These are phyloP conservation scores for Diaporthe humulicola DNA, from an alignment of 2,329 filamentous ascomycete genomes.

Conservation along the genomic window DNA sequence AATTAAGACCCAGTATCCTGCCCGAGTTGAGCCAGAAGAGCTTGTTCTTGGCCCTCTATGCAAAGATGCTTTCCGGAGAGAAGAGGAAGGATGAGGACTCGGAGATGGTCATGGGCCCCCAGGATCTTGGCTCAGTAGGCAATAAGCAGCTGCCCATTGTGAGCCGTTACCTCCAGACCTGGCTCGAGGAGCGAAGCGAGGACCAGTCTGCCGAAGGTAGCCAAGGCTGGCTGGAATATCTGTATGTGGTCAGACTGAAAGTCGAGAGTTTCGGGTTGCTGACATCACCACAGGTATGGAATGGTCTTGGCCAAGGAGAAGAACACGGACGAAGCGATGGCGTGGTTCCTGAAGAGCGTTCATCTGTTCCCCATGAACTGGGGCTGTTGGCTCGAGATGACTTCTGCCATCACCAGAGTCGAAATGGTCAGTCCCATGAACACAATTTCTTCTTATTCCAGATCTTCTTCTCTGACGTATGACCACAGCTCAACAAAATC, in stretches of 20 bases:
- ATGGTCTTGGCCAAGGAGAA: constrained; percentile 92
- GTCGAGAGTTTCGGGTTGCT: neutral
- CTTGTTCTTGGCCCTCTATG: constrained; percentile 91
- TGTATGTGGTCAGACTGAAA: constrained; percentile 54
- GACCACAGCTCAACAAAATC: constrained; percentile 75
- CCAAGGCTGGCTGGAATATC: constrained; percentile 94
- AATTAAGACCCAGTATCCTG: constrained; percentile 48
- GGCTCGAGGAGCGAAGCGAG: constrained; percentile 79
- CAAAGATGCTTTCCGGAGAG: constrained; percentile 92
- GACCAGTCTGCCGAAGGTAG: constrained; percentile 69
- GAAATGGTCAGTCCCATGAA: constrained; percentile 76
- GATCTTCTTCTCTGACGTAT: constrained; percentile 45
- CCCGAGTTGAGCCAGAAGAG: constrained; percentile 87
- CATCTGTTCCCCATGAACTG: constrained; percentile 95
- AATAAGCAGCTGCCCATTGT: constrained; percentile 89
- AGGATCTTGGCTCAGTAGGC: constrained; percentile 84
- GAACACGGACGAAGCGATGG: constrained; percentile 86
- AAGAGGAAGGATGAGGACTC: constrained; percentile 97
- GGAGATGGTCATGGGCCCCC: constrained; percentile 96
- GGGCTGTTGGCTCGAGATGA: constrained; percentile 96
- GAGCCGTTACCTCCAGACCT: constrained; percentile 81
- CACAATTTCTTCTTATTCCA: neutral
- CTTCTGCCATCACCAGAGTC: constrained; percentile 80
- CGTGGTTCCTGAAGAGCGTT: constrained; percentile 89
- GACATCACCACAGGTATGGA: constrained; percentile 72